Conservation (phyloP, 2,329 filamentous ascomycete species). For the Penicillium sp. region DNA sequence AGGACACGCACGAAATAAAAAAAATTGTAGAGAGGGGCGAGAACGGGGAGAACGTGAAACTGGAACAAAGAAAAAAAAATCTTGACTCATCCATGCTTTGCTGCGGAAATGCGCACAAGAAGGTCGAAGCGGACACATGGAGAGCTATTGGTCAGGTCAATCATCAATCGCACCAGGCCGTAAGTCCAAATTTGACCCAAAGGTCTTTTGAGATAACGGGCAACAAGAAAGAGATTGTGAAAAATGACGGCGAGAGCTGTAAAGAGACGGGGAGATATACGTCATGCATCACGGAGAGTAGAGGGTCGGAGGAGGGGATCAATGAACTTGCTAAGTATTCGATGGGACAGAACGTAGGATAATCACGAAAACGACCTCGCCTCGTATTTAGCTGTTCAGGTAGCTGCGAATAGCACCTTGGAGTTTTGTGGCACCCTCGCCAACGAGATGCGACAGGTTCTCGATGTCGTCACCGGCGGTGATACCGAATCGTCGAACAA, state of each 20-base stretch:
- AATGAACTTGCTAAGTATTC: slow-evolving; percentile 29
- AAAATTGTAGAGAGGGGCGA: slow-evolving; percentile 1
- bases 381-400: slow-evolving; percentile 49
- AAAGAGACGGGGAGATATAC: slow-evolving; percentile 18
- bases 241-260: slow-evolving; percentile 1
- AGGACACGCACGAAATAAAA: slow-evolving; percentile 13
- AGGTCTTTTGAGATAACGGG: slow-evolving; percentile 10
- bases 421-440: slow-evolving; percentile 81
- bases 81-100: slow-evolving; percentile 18
- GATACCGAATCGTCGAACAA: slow-evolving; percentile 91
- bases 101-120: slow-evolving; percentile 17
- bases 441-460: slow-evolving; percentile 79
- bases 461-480: slow-evolving; percentile 96
- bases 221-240: slow-evolving; percentile 7
- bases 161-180: slow-evolving; percentile 17
- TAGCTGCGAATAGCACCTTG: slow-evolving; percentile 65
- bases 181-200: slow-evolving; percentile 17
- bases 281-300: slow-evolving; percentile 23
- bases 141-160: not conserved
- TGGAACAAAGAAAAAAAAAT: slow-evolving; percentile 16
- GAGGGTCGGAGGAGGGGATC: slow-evolving; percentile 13
- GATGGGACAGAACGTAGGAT: slow-evolving; percentile 19
- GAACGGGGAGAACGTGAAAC: not conserved
- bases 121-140: slow-evolving; percentile 11
- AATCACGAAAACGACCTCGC: slow-evolving; percentile 8